Percentiles rank a stretch among this genome's conserved stretches.
Evolutionary conservation across 208 protist species (phyloP).

Genomic region (Vickermania spadyakhi): DNA sequence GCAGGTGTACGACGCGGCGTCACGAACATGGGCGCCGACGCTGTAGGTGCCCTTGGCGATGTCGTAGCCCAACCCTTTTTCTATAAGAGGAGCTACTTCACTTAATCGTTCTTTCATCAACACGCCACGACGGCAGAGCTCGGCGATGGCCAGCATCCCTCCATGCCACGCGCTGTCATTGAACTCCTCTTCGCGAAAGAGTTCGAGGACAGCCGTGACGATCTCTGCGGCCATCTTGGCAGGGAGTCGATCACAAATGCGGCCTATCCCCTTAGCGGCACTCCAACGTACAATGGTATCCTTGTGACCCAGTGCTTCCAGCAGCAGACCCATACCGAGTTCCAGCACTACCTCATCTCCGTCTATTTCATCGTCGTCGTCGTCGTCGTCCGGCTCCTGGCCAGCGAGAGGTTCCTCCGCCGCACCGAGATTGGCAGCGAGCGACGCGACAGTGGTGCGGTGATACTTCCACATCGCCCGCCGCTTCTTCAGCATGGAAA

Average conservation of each 20-base stretch:
- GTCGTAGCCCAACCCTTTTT: conserved; percentile 89
- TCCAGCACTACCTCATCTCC: conserved; percentile 69
- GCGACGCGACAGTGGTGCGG: conserved; percentile 43
- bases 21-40: conserved; percentile 96
- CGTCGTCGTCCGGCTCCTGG: conserved; percentile 7
- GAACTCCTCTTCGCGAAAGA: conserved; percentile 47
- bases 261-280: conserved; percentile 94
- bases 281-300: conserved; percentile 96
- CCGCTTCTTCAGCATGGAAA: conserved; percentile 72
- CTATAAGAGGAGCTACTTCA: conserved; percentile 40
- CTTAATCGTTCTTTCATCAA: conserved; percentile 76
- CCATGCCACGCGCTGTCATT: conserved; percentile 93
- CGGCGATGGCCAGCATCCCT: conserved; percentile 92
- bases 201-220: conserved; percentile 66
- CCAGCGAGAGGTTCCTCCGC: background rate
- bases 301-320: conserved; percentile 69
- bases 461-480: conserved; percentile 91
- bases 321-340: conserved; percentile 55
- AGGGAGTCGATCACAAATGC: conserved; percentile 90
- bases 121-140: conserved; percentile 93
- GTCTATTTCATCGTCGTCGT: conserved; percentile 25
- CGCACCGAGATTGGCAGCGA: conserved; percentile 54
- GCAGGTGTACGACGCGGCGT: conserved; percentile 97
- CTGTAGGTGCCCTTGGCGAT: conserved; percentile 90
- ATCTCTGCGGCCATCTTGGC: conserved; percentile 85